These are phyloP conservation scores for Phytophthora boehmeriae DNA, from an alignment of 352 stramenopile species.

Conservation along the genomic window DNA sequence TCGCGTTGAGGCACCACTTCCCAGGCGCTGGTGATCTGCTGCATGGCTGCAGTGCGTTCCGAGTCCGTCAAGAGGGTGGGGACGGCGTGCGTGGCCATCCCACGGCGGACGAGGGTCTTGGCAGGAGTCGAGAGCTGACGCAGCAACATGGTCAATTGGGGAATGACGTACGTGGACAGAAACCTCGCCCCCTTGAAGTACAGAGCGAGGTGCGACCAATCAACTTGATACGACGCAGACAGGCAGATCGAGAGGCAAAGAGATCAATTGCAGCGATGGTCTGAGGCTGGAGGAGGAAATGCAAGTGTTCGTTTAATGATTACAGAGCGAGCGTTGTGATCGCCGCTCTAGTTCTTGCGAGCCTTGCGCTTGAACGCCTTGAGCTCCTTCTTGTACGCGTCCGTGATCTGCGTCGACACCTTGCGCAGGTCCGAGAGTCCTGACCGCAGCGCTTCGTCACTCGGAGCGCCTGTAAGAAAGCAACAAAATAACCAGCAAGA, in stretches of 20 bases:
- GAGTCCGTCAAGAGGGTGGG: slow-evolving; percentile 52
- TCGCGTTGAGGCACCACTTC: slow-evolving; percentile 61
- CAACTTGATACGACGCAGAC: too few relatives aligned
- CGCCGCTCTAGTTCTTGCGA: slow-evolving; percentile 61
- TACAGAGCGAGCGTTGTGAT: slow-evolving; percentile 17
- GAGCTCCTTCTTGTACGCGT: slow-evolving; percentile 84
- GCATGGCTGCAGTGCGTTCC: slow-evolving; percentile 47
- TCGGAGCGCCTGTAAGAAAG: slow-evolving; percentile 46
- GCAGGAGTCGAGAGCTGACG: too few relatives aligned
- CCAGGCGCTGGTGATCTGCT: slow-evolving; percentile 60
- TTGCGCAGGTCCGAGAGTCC: slow-evolving; percentile 78
- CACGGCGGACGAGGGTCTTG: too few relatives aligned
- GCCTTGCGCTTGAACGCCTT: slow-evolving; percentile 83
- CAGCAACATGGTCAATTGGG: too few relatives aligned
- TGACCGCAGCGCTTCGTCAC: slow-evolving; percentile 65
- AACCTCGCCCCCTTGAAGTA: too few relatives aligned
- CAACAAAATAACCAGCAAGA: slow-evolving; percentile 1
- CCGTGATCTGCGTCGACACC: slow-evolving; percentile 68
- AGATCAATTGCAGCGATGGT: slow-evolving; percentile 11
- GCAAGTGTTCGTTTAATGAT: slow-evolving; percentile 32
- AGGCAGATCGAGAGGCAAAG: too few relatives aligned
- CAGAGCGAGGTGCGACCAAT: too few relatives aligned
- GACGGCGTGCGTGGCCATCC: slow-evolving; percentile 31
- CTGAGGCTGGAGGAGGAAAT: slow-evolving; percentile 2
- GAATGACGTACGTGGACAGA: too few relatives aligned